Percentiles rank a stretch among this genome's conserved stretches.
These are phyloP conservation scores for Jaminaea rosea DNA, from an alignment of 1,284 basidiomycete genomes.

Conservation along the genomic window DNA sequence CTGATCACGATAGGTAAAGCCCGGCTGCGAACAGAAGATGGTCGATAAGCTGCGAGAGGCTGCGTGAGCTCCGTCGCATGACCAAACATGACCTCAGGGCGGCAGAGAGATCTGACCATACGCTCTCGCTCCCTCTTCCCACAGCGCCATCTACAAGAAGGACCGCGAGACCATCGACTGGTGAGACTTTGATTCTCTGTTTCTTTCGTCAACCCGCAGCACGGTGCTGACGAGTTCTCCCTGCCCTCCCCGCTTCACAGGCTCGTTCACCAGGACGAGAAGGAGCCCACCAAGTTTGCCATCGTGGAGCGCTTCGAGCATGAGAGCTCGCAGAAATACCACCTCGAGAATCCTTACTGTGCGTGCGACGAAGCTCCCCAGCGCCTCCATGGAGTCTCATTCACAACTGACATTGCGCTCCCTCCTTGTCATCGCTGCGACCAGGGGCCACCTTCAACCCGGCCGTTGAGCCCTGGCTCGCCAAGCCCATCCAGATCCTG, in stretches of 20 bases:
- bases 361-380: too few species aligned
- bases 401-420: too few species aligned
- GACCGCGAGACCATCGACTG: conserved; percentile 11
- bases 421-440: too few species aligned
- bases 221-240: background rate
- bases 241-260: background rate
- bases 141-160: conserved; percentile 9
- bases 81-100: too few species aligned
- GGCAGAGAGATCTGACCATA: too few species aligned
- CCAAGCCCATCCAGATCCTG: conserved; percentile 9
- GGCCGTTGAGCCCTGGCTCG: conserved; percentile 13
- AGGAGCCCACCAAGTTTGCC: conserved; percentile 8
- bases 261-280: conserved; percentile 8
- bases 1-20: too few species aligned
- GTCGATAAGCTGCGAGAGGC: conserved; percentile 6
- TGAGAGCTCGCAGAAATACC: conserved; percentile 10
- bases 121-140: too few species aligned
- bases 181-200: background rate
- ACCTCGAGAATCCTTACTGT: conserved; percentile 9
- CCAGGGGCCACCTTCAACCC: conserved; percentile 10
- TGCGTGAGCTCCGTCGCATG: too few species aligned
- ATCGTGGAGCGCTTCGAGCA: conserved; percentile 15
- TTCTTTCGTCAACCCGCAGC: background rate
- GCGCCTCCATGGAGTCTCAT: too few species aligned
- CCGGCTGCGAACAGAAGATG: conserved; percentile 9